Conservation (phyloP, 2,329 filamentous ascomycete genomes). For the Aspergillus sp. region DNA sequence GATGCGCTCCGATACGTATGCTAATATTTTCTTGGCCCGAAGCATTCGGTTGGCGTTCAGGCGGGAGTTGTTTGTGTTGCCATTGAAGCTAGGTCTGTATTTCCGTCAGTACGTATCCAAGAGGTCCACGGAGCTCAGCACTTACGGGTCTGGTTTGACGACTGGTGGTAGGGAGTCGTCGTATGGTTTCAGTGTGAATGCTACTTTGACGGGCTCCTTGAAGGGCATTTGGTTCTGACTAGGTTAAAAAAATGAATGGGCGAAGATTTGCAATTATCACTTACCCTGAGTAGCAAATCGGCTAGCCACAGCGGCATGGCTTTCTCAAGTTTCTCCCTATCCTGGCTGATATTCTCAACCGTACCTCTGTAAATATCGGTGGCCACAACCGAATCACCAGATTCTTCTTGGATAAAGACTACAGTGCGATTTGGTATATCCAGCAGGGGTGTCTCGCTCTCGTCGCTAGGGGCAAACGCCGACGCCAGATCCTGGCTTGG, state of each 20-base stretch:
- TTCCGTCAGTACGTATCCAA: neutral
- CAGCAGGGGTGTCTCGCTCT: constrained; percentile 47
- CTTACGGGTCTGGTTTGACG: constrained; percentile 67
- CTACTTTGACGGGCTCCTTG: constrained; percentile 96
- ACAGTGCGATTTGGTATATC: constrained; percentile 51
- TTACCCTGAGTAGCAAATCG: constrained; percentile 73
- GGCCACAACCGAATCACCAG: constrained; percentile 61
- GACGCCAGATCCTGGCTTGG: constrained; percentile 38
- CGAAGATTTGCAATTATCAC: constrained; percentile 13
- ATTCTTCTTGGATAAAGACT: constrained; percentile 66
- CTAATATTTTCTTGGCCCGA: constrained; percentile 87
- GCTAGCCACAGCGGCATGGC: constrained; percentile 89
- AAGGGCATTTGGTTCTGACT: constrained; percentile 70
- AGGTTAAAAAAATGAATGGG: constrained; percentile 5
- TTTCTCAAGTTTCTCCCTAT: constrained; percentile 81
- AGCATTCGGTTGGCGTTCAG: constrained; percentile 97
- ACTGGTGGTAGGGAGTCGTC: constrained; percentile 73
- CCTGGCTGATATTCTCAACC: constrained; percentile 71
- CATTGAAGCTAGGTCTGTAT: constrained; percentile 25
- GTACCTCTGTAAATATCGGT: constrained; percentile 91
- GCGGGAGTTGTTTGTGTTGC: constrained; percentile 67
- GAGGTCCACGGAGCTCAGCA: constrained; percentile 4
- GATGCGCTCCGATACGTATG: constrained; percentile 89
- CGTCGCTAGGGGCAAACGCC: constrained; percentile 43
- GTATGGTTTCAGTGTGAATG: constrained; percentile 84